Conservation (phyloP, 768 basidiomycete genomes). For the Phanerochaete carnosa region DNA sequence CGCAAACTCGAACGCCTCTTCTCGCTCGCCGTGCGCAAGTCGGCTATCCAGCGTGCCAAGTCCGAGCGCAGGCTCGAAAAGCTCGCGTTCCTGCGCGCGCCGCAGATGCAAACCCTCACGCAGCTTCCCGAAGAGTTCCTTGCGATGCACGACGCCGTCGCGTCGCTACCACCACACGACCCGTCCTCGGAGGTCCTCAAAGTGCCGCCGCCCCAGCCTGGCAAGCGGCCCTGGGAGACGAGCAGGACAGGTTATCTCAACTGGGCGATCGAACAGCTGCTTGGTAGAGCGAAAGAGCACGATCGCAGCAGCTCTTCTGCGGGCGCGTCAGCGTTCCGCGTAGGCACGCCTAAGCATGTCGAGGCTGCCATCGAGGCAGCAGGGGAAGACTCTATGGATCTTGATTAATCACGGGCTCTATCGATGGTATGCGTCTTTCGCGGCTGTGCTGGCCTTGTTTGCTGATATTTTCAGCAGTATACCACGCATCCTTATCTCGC, state of each 20-base stretch:
- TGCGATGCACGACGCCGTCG: constrained; percentile 44
- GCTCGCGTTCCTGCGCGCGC: constrained; percentile 42
- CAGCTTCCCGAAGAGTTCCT: constrained; percentile 38
- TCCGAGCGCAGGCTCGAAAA: constrained; percentile 40
- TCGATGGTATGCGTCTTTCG: not conserved
- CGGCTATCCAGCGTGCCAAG: constrained; percentile 43
- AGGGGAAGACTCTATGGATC: not conserved
- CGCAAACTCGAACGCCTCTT: constrained; percentile 59
- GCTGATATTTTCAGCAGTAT: not conserved
- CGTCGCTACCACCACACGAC: constrained; percentile 40
- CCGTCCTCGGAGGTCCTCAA: constrained; percentile 9
- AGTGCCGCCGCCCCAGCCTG: constrained; percentile 43
- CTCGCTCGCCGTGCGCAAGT: constrained; percentile 46
- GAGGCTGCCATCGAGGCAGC: not conserved
- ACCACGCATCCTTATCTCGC: not conserved
- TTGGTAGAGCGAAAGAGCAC: constrained; percentile 30
- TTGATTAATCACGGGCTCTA: not conserved
- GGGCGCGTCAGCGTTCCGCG: not conserved
- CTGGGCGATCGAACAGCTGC: constrained; percentile 66
- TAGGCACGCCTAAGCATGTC: not conserved
- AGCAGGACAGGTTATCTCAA: constrained; percentile 70
- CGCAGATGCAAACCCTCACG: constrained; percentile 37
- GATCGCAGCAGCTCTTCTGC: constrained; percentile 10
- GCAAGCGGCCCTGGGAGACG: constrained; percentile 77
- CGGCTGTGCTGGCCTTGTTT: not conserved